Percentiles rank a stretch among this genome's conserved stretches.
Evolutionary conservation across 2,329 filamentous ascomycete genomes (phyloP).

Genomic region (Teratosphaeria viscida): DNA sequence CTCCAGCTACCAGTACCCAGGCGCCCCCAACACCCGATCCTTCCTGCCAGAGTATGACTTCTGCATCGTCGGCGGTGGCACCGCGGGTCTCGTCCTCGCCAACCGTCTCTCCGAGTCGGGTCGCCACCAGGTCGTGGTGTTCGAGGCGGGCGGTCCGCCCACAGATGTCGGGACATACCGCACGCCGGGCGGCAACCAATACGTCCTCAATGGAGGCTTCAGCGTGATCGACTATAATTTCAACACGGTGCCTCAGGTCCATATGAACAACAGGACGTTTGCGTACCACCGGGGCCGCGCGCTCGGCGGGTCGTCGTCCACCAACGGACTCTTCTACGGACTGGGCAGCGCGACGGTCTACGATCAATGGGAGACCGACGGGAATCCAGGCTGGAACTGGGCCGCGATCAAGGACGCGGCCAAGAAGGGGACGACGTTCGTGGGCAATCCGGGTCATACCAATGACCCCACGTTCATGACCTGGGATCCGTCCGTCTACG

Average conservation of each 20-base stretch:
- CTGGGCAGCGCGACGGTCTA: slow-evolving; percentile 22
- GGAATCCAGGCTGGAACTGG: slow-evolving; percentile 5
- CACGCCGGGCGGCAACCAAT: background rate
- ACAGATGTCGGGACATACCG: background rate
- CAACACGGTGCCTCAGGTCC: background rate
- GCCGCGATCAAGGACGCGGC: background rate
- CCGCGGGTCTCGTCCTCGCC: slow-evolving; percentile 13
- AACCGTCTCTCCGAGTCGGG: slow-evolving; percentile 7
- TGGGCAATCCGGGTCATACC: background rate
- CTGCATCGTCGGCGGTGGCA: slow-evolving; percentile 15
- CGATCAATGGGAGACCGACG: slow-evolving; percentile 25
- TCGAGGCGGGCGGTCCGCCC: slow-evolving; percentile 13
- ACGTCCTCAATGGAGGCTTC: background rate
- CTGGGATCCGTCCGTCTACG: background rate
- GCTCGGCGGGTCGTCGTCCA: background rate
- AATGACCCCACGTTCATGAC: background rate
- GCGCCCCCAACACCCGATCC: background rate
- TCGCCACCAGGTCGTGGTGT: slow-evolving; percentile 7
- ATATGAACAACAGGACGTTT: slow-evolving; percentile 6
- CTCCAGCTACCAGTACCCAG: background rate
- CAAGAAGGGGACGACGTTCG: background rate
- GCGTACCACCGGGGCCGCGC: background rate
- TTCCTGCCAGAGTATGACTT: background rate
- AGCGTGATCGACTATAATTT: background rate
- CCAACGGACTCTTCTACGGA: slow-evolving; percentile 17